Conservation (phyloP, 495 filamentous ascomycete genomes). For the Podospora conica region DNA sequence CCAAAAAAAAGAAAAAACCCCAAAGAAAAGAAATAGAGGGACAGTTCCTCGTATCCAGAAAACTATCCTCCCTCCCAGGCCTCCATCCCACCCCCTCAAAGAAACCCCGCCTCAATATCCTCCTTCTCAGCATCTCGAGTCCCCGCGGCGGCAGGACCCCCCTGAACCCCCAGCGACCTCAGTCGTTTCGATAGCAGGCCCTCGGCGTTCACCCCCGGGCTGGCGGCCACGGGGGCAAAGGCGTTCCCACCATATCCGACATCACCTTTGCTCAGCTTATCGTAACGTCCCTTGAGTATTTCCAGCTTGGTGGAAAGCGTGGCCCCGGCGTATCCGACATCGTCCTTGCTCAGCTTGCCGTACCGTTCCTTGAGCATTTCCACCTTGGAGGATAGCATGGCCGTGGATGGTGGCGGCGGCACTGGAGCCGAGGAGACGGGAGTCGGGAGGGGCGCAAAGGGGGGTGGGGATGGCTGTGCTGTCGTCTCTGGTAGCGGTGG, state of each 20-base stretch:
- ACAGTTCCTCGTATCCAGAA: too few species aligned
- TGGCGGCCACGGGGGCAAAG: slow-evolving; percentile 26
- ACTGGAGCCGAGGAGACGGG: not conserved
- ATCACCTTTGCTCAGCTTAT: slow-evolving; percentile 63
- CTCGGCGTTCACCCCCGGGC: slow-evolving; percentile 28
- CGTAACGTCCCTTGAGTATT: slow-evolving; percentile 53
- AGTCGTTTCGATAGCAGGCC: slow-evolving; percentile 42
- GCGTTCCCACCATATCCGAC: slow-evolving; percentile 60
- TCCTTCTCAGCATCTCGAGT: not conserved
- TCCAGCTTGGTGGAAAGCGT: not conserved
- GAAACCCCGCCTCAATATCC: not conserved
- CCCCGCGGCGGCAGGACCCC: not conserved
- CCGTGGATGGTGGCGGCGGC: not conserved
- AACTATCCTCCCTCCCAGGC: too few species aligned
- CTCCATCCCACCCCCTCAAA: not conserved
- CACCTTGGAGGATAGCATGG: too few species aligned
- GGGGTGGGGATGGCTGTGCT: not conserved
- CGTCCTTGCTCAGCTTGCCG: too few species aligned
- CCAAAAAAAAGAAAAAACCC: not conserved
- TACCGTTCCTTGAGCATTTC: too few species aligned
- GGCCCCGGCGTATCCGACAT: too few species aligned
- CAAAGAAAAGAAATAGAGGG: not conserved
- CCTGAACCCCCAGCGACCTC: slow-evolving; percentile 34
- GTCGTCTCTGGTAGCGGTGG: not conserved
- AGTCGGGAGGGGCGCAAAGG: not conserved